Evolutionary conservation across 192 early-diverging fungal genomes (phyloP).

Genomic region (Linderina pennispora): DNA sequence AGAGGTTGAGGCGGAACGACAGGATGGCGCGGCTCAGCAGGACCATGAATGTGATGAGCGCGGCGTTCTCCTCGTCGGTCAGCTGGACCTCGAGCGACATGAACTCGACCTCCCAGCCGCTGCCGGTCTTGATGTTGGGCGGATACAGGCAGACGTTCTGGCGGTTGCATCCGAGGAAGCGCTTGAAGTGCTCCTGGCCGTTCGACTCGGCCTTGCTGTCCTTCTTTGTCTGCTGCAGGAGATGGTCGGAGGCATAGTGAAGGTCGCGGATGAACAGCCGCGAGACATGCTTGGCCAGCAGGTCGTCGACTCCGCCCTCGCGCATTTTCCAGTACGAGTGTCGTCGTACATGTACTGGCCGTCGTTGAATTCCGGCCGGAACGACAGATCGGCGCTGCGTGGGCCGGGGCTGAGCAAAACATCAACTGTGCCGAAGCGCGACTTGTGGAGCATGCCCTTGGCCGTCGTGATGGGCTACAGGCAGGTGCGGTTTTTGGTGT

Average conservation of each 20-base stretch:
- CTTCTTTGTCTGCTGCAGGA: slow-evolving; percentile 58
- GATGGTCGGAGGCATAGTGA: slow-evolving; percentile 79
- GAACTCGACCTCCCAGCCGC: slow-evolving; percentile 98
- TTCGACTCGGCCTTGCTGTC: slow-evolving; percentile 40
- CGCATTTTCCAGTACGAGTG: slow-evolving; percentile 65
- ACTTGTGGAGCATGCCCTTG: slow-evolving; percentile 81
- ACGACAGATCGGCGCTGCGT: slow-evolving; percentile 44
- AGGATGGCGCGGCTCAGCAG: slow-evolving; percentile 85
- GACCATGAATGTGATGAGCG: slow-evolving; percentile 92
- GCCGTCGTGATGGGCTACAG: slow-evolving; percentile 69
- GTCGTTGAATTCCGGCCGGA: slow-evolving; percentile 89
- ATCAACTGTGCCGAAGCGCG: slow-evolving; percentile 92
- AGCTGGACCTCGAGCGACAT: slow-evolving; percentile 93
- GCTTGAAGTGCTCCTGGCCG: slow-evolving; percentile 95
- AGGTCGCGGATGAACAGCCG: slow-evolving; percentile 97
- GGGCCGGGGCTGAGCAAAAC: slow-evolving; percentile 67
- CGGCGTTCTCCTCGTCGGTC: slow-evolving; percentile 95
- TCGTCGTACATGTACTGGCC: slow-evolving; percentile 72
- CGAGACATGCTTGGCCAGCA: slow-evolving; percentile 85
- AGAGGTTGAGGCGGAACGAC: slow-evolving; percentile 84
- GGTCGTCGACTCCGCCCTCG: slow-evolving; percentile 75
- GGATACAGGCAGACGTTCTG: slow-evolving; percentile 99
- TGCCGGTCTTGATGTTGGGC: slow-evolving; percentile 76
- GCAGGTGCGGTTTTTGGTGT: too few relatives aligned
- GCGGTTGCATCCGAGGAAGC: slow-evolving; percentile 94